Conservation (phyloP, 192 early-diverging fungal genomes). For the Thoreauomyces humboldtii region DNA sequence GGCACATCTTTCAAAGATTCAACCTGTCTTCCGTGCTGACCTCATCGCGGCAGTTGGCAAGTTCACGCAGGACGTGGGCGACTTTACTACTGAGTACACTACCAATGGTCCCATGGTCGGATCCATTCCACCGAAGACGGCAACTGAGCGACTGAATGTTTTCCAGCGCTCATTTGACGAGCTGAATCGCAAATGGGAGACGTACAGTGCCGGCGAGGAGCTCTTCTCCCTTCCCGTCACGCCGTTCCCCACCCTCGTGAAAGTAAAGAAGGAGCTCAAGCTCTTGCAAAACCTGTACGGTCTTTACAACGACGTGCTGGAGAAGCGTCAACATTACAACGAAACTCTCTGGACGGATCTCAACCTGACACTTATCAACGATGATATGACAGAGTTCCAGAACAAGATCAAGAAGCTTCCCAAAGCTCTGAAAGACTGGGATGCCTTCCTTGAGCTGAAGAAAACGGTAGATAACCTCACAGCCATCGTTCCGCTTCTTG, state of each 20-base stretch:
- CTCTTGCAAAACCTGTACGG: conserved; percentile 64
- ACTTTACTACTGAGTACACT: conserved; percentile 61
- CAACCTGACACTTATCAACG: conserved; percentile 56
- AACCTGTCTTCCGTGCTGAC: conserved; percentile 63
- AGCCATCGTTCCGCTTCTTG: conserved; percentile 54
- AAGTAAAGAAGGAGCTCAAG: conserved; percentile 63
- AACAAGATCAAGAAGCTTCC: conserved; percentile 68
- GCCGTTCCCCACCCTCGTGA: conserved; percentile 58
- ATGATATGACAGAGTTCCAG: conserved; percentile 62
- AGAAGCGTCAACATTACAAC: conserved; percentile 53
- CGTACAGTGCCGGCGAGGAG: conserved; percentile 64
- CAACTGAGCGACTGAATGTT: conserved; percentile 61
- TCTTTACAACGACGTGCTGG: conserved; percentile 65
- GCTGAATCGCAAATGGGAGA: conserved; percentile 67
- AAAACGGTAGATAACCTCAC: conserved; percentile 61
- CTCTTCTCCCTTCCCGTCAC: conserved; percentile 64
- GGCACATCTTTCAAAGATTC: conserved; percentile 59
- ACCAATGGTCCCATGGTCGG: conserved; percentile 66
- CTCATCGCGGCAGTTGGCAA: conserved; percentile 55
- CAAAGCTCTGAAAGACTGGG: conserved; percentile 66
- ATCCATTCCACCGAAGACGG: conserved; percentile 64
- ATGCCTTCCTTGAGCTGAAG: conserved; percentile 61
- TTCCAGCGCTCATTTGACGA: conserved; percentile 67
- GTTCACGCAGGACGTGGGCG: conserved; percentile 60
- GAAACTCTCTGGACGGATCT: conserved; percentile 63